Conservation (phyloP, 345 rosid species). For the Stellera chamaejasme region DNA sequence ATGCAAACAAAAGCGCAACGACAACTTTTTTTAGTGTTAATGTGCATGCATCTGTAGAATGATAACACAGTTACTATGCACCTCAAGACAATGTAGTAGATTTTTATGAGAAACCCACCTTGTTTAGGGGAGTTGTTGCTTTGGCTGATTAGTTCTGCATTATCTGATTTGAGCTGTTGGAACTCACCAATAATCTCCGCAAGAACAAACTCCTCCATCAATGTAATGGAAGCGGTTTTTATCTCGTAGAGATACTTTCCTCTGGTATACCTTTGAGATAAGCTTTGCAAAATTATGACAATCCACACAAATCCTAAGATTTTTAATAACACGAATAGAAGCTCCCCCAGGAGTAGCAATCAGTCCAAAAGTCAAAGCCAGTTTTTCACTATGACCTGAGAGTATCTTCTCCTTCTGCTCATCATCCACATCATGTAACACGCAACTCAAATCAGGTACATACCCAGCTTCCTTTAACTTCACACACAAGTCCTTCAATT, state of each 20-base stretch:
- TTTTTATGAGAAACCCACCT: no score
- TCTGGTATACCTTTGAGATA: constrained; percentile 43
- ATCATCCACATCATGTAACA: constrained; percentile 73
- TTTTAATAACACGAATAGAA: constrained; percentile 66
- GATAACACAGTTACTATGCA: no score
- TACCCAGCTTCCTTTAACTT: constrained; percentile 78
- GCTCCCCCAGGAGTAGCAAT: constrained; percentile 37
- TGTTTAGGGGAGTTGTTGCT: no score
- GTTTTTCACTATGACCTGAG: constrained; percentile 78
- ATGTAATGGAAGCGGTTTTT: constrained; percentile 69
- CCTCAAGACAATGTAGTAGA: no score
- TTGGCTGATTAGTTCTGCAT: background rate
- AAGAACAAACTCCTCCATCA: constrained; percentile 54
- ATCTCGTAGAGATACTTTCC: constrained; percentile 66
- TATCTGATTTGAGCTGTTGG: background rate
- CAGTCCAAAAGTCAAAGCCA: constrained; percentile 74
- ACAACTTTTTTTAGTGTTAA: no score
- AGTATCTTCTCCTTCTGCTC: constrained; percentile 91
- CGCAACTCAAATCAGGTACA: constrained; percentile 71
- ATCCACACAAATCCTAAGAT: constrained; percentile 75
- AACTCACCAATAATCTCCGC: constrained; percentile 77
- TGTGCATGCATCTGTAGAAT: no score
- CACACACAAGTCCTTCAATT: constrained; percentile 40
- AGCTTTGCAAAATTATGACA: constrained; percentile 88
- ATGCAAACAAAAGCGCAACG: no score